Evolutionary conservation across 2,329 filamentous ascomycete genomes (phyloP).

Genomic region (Fusarium abutilonis): DNA sequence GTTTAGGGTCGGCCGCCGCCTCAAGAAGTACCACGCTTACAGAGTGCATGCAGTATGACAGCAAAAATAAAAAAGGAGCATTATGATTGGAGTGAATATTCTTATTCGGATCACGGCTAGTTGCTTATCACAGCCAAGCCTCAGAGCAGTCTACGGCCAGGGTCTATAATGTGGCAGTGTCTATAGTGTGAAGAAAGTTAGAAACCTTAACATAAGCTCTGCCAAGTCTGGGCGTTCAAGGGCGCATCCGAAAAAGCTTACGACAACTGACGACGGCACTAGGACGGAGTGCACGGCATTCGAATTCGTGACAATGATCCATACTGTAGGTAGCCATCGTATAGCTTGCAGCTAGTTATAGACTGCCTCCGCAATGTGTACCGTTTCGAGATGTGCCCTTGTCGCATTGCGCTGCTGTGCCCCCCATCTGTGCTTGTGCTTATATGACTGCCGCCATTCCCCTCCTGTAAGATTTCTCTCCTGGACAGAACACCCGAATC

Average conservation of each 20-base stretch:
- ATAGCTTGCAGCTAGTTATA: no score
- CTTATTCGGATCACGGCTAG: background rate
- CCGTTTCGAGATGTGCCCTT: background rate
- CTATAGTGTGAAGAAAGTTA: slow-evolving; percentile 27
- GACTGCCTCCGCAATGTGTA: no score
- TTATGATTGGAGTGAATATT: background rate
- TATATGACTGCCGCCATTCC: slow-evolving; percentile 28
- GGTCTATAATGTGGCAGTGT: slow-evolving; percentile 22
- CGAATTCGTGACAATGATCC: slow-evolving; percentile 13
- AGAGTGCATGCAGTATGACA: no score
- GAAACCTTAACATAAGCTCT: slow-evolving; percentile 4
- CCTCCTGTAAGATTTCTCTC: slow-evolving; percentile 14
- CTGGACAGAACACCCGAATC: slow-evolving; percentile 8
- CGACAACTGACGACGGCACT: slow-evolving; percentile 29
- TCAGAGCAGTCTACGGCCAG: no score
- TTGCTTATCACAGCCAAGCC: no score
- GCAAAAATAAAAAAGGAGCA: no score
- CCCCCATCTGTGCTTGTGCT: slow-evolving; percentile 20
- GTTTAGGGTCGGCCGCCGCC: slow-evolving; percentile 37
- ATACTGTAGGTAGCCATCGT: background rate
- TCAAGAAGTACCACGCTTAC: background rate
- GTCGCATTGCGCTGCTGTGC: background rate
- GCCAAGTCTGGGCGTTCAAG: slow-evolving; percentile 13
- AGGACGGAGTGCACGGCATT: slow-evolving; percentile 8
- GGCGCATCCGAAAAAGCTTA: slow-evolving; percentile 25